Conservation (phyloP, 352 stramenopile genomes). For the Saprolegnia diclina region DNA sequence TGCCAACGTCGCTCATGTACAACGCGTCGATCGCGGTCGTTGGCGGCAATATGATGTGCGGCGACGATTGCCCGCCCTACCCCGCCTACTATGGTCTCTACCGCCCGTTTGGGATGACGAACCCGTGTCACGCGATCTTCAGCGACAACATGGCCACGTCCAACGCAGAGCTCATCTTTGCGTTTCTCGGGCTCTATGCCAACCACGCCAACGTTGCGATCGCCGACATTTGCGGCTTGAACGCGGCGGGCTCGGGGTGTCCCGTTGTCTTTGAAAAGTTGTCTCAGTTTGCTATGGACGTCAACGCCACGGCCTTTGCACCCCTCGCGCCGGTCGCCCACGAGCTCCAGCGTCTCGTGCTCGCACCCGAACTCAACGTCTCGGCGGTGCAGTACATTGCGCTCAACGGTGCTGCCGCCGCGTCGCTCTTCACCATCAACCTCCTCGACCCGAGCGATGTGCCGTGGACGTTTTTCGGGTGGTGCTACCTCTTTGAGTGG, state of each 20-base stretch:
- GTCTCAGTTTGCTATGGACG: not conserved
- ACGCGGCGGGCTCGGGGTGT: not conserved
- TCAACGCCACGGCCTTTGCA: not conserved
- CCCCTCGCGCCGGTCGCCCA: not conserved
- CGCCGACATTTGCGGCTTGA: not conserved
- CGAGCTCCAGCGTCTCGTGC: not conserved
- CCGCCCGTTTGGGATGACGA: not conserved
- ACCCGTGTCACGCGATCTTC: slow-evolving; percentile 1
- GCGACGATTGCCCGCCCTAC: slow-evolving; percentile 7
- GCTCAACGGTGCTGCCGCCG: not conserved
- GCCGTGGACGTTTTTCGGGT: slow-evolving; percentile 18
- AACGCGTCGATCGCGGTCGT: not conserved
- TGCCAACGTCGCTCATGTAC: not conserved
- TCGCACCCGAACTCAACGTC: not conserved
- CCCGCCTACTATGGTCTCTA: not conserved
- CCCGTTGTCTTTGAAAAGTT: not conserved
- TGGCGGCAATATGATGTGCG: slow-evolving; percentile 17
- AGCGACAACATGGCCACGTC: not conserved
- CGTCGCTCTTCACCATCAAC: not conserved
- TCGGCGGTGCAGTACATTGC: not conserved
- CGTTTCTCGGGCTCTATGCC: not conserved
- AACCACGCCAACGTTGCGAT: not conserved
- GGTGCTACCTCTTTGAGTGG: slow-evolving; percentile 27
- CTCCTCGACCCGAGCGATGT: not conserved
- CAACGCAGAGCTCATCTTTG: not conserved